phyloP scores from a whole-genome alignment of 2,329 filamentous ascomycete genomes.

The Venturia carpophila region DNA sequence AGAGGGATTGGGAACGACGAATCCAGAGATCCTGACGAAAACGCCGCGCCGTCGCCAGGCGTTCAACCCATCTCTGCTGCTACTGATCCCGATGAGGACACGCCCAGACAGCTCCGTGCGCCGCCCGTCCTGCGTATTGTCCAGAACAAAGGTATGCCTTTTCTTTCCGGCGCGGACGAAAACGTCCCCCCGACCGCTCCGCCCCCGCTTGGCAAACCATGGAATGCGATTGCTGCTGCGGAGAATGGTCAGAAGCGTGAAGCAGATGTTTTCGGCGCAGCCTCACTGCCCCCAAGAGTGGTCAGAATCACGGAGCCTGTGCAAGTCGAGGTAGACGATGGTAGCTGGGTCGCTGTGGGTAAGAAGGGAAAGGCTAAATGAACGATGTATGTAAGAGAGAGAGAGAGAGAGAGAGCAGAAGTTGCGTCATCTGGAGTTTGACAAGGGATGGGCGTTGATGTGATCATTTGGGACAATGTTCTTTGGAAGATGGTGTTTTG shows the following conservation, averaged over 20 bases:
- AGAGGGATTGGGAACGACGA: background rate
- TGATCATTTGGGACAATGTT: background rate
- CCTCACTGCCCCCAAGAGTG: background rate
- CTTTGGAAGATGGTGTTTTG: background rate
- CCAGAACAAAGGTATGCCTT: background rate
- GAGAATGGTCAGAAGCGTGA: background rate
- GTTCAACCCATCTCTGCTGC: background rate
- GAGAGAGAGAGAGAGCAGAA: background rate
- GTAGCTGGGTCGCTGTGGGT: background rate
- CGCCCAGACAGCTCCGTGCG: background rate
- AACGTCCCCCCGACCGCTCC: background rate
- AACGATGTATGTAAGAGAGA: background rate
- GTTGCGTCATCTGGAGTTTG: background rate
- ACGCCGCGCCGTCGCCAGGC: background rate
- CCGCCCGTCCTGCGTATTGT: background rate
- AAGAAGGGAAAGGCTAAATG: slow-evolving; percentile 1
- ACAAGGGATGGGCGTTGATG: background rate
- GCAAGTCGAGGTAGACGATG: background rate
- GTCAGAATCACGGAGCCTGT: background rate
- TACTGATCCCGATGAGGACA: background rate
- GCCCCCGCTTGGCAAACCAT: background rate
- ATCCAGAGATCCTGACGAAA: background rate
- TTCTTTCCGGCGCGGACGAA: background rate
- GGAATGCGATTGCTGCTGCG: background rate
- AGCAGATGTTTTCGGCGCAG: background rate